Evolutionary conservation across 1,139 yeast species (phyloP), one percentile per base, ranked within the genome.

Genomic region (Pneumocystis murina): DNA sequence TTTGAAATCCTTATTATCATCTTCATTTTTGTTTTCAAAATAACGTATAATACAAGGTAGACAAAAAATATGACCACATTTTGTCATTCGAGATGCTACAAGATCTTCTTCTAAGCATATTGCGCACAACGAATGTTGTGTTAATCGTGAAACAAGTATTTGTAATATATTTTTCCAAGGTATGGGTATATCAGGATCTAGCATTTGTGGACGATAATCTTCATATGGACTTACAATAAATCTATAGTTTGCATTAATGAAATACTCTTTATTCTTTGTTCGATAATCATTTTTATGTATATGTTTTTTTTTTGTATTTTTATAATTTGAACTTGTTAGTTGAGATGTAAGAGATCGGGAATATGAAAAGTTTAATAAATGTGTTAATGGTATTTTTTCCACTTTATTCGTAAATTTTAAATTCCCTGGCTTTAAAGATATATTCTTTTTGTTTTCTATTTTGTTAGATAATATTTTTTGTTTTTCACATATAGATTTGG

Each of bases 51-150:
- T 75, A 72, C 99, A 94, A 38, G 90, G 84, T 64, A 84, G 79
- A 72, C 99, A 94, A 71, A 92, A 81, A 16, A 90, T 80, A 72
- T 94, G 99, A 2, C 99, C 98, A 76, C 99, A 94, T 20, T 84
- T 81, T 40, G 90, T 83, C 97, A 94, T 94, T 64, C 97, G 78
- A 1, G 98, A 97, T 0, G 97, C 97, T 54, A 87, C 81, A 10
- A 92, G 87, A 28, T 84, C 85, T 64, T 87, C 95, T 40, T 86
- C 81, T 20, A 92, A 77, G 72, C 99, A 94, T 48, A 94, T 92
- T 0, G 98, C 97, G 72, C 99, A 94, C 36, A 79, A 82, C 64
- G 85, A 82, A n/a, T 66, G 60, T 63, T 70, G 72, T 14, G 65
- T 62, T 16, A 90, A 87, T 68, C 79, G 82, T 14, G 94, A 87